phyloP scores from a whole-genome alignment of 2,329 filamentous ascomycete genomes.

The Pyricularia grisea region DNA sequence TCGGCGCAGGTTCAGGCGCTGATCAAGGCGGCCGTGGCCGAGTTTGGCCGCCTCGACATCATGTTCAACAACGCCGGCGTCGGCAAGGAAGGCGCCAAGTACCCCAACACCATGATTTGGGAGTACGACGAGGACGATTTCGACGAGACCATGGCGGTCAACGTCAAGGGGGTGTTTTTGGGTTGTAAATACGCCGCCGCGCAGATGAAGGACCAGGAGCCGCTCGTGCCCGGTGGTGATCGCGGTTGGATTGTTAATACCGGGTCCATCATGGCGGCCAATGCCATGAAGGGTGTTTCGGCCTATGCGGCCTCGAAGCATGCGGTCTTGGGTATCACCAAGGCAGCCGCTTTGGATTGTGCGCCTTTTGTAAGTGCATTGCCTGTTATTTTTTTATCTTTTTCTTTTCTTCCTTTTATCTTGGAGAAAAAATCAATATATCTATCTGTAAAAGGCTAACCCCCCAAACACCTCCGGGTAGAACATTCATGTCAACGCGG shows the following conservation, averaged over 20 bases:
- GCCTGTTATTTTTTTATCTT: background rate
- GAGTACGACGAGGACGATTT: conserved; percentile 32
- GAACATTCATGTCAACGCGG: conserved; percentile 20
- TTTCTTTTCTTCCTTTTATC: background rate
- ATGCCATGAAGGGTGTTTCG: background rate
- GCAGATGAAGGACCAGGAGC: background rate
- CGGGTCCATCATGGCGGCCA: background rate
- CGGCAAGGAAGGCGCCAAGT: background rate
- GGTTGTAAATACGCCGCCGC: background rate
- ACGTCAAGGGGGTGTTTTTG: conserved; percentile 38
- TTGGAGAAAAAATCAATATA: background rate
- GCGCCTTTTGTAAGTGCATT: conserved; percentile 8
- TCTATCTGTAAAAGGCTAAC: background rate
- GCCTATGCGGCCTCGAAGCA: conserved; percentile 16
- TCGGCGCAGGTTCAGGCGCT: conserved; percentile 17
- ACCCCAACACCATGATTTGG: conserved; percentile 14
- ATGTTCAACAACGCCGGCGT: conserved; percentile 29
- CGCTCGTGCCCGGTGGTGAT: background rate
- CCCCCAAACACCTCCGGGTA: background rate
- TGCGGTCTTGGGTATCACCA: conserved; percentile 15
- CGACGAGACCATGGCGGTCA: conserved; percentile 38
- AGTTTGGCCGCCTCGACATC: conserved; percentile 24
- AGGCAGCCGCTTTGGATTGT: conserved; percentile 12
- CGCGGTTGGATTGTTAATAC: background rate
- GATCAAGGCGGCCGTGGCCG: conserved; percentile 19